A percentile compares a stretch with the other conserved stretches of the same genome.
Evolutionary conservation across 805 yeast species (phyloP).

Genomic region (Yamadazyma nakazawae): DNA sequence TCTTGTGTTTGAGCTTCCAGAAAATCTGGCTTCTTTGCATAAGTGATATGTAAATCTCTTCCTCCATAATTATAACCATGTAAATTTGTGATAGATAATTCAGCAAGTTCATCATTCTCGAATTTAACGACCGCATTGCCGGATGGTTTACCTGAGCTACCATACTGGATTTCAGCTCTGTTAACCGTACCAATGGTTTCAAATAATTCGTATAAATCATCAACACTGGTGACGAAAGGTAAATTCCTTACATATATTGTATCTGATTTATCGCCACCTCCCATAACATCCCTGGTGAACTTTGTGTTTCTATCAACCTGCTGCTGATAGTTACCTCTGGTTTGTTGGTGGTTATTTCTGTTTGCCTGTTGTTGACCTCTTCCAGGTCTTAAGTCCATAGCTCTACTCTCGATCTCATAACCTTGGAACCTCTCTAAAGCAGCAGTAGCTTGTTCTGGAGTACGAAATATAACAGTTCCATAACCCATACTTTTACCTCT

Average conservation of each 20-base stretch:
- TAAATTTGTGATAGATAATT: constrained; percentile 68
- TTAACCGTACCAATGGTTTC: constrained; percentile 76
- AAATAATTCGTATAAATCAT: constrained; percentile 80
- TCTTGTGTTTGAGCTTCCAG: background rate
- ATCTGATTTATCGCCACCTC: constrained; percentile 50
- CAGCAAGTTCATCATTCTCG: constrained; percentile 63
- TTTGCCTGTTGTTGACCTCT: constrained; percentile 7
- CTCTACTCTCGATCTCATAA: constrained; percentile 69
- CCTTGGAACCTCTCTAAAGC: constrained; percentile 74
- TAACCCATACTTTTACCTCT: constrained; percentile 81
- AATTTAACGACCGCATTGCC: constrained; percentile 88
- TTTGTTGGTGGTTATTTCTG: constrained; percentile 5
- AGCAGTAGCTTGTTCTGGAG: constrained; percentile 61
- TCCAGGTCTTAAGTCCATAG: constrained; percentile 78
- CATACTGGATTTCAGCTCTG: constrained; percentile 70
- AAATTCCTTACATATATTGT: constrained; percentile 68
- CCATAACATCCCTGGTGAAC: constrained; percentile 65
- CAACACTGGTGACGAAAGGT: constrained; percentile 85
- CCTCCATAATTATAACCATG: constrained; percentile 83
- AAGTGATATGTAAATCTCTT: constrained; percentile 65
- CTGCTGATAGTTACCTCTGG: background rate
- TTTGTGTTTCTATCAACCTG: constrained; percentile 40
- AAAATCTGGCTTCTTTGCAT: constrained; percentile 42
- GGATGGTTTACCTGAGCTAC: constrained; percentile 55
- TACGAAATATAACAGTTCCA: constrained; percentile 73